Evolutionary conservation across 768 basidiomycete species (phyloP), one percentile per base, ranked within the genome.

Genomic region (Lepiota brunneoincarnata): DNA sequence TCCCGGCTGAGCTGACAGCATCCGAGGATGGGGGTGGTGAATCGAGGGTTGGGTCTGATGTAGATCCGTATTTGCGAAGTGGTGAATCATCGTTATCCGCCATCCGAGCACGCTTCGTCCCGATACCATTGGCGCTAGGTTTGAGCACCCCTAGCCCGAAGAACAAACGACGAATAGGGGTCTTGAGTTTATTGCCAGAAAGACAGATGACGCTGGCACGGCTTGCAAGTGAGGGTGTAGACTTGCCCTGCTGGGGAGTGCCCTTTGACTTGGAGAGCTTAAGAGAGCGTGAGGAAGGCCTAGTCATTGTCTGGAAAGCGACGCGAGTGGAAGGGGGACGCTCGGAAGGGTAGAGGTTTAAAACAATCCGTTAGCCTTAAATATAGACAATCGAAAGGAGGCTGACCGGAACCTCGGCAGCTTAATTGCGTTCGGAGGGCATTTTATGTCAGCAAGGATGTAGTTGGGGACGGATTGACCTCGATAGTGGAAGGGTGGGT

Each of bases 81-180:
- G 51, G 53, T 47, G 24, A 28, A 23, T 49, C 35, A 14, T 56
- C 54, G 48, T 57, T 49, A 28, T 55, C 23, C 35, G 61, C 57
- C 17, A 61, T 59, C 26, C 60, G 63, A 20, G 52, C 38, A 28
- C 57, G 59, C 24, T 67, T 65, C 23, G 70, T 72, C 23, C 68
- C 64, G 17, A 67, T 56, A 14, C 62, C 41, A 24, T 44, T 54
- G 20, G 51, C 1, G 21, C 14, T 52, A 4, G 68, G 62, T 20
- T 61, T 69, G 14, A 70, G 58, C 17, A 69, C 59, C 48, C 76
- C 69, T 42, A 77, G 62, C 49, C 72, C 72, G 66, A 70, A 72
- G 44, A 78, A 67, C 52, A 76, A 68, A 41, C 74, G 72, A 12
- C 75, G 72, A 45, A 76, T 66, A 6, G 73, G 72, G 3, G 69